Evolutionary conservation across 1,284 basidiomycete genomes (phyloP), one percentile per base, ranked within the genome.

Genomic region (Termitomyces sp.): DNA sequence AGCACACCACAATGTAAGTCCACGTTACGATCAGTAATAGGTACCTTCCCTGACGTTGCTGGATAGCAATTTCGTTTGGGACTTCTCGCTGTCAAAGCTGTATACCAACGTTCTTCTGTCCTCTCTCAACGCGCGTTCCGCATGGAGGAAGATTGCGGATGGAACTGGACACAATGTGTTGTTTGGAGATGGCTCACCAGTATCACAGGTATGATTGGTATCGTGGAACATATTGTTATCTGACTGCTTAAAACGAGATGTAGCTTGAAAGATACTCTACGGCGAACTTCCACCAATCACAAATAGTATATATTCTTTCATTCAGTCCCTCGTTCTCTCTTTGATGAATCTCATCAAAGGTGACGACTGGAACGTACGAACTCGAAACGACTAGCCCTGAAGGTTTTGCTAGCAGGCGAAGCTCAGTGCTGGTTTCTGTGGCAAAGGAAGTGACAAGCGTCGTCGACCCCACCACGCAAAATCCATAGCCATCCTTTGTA

Each of bases 41-140:
- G 4, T 24, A 10, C 7, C 8, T 26, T 16, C 4, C n/a, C 14
- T 53, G 16, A 49, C 13, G 9, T 6, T 11, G 14, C 11, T 28
- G 19, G 16, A 34, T 43, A 60, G 59, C 30, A 58, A 60, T 19
- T 60, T 60, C 19, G 51, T 60, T 11, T 60, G 51, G 56, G 53
- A 57, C 21, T 57, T 57, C 14, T 45, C 56, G 3, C 33, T 57
- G 5, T 57, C 53, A 11, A 57, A 57, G 21, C 46, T 57, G 26
- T 57, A 57, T 16, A 57, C 53, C 7, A 57, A 57, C 9, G 55
- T 66, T 16, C 55, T 69, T 1, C 46, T 69, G 33, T 64, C 64
- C 4, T 67, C 63, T 1, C 50, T 68, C 14, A 68, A 68, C 45
- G 61, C 42, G 16, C 28, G 42, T 11, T 30, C n/a, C 2, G 3